Evolutionary conservation across 1,284 basidiomycete species (phyloP).

Genomic region (Coniferiporia sulphurascens): DNA sequence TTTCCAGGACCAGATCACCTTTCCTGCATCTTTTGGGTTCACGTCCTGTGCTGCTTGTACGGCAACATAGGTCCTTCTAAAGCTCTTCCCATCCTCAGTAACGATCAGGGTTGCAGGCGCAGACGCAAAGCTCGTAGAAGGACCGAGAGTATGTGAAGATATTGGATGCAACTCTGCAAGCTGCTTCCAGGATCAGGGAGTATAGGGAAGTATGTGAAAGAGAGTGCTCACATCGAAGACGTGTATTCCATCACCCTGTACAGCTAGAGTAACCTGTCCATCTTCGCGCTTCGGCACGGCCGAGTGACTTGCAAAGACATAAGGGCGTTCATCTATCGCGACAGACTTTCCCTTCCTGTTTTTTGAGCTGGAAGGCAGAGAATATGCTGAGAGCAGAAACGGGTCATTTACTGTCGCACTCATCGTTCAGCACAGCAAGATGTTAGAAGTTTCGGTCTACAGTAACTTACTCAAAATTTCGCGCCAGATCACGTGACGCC

Average conservation of each 20-base stretch:
- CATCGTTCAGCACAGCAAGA: constrained; percentile 28
- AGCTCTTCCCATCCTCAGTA: constrained; percentile 31
- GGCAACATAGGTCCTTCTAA: constrained; percentile 52
- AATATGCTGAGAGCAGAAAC: constrained; percentile 51
- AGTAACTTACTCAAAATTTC: constrained; percentile 6
- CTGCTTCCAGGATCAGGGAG: constrained; percentile 32
- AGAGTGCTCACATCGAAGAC: constrained; percentile 56
- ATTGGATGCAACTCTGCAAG: constrained; percentile 61
- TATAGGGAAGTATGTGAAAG: not conserved
- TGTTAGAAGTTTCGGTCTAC: not conserved
- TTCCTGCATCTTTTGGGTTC: constrained; percentile 34
- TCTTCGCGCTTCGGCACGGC: constrained; percentile 36
- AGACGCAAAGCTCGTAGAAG: constrained; percentile 55
- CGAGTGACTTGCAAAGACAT: constrained; percentile 40
- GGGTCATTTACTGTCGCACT: constrained; percentile 52
- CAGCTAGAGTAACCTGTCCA: constrained; percentile 57
- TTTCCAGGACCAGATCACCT: constrained; percentile 59
- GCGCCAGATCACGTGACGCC: not conserved
- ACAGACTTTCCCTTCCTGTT: constrained; percentile 22
- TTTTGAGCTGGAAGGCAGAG: constrained; percentile 26
- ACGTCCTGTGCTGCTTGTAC: constrained; percentile 46
- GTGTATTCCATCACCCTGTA: constrained; percentile 67
- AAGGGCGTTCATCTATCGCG: constrained; percentile 21
- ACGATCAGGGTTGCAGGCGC: constrained; percentile 45
- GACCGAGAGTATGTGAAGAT: constrained; percentile 61